A percentile compares a stretch with the other conserved stretches of the same genome.
Conservation (phyloP, 768 basidiomycete genomes). For the Terana coerulea region DNA sequence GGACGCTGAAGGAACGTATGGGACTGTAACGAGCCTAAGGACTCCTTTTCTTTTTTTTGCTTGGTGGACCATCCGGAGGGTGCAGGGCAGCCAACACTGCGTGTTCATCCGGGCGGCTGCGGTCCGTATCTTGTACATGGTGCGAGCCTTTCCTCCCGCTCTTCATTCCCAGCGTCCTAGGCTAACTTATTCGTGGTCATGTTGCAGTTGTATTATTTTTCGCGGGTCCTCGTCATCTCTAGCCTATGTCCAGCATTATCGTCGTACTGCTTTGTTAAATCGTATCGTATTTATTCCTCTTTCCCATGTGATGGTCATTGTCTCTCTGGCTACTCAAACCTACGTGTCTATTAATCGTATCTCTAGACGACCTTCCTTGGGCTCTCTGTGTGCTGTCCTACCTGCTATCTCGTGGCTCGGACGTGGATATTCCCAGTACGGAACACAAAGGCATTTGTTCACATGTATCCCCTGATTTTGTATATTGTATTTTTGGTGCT, state of each 20-base stretch:
- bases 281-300: conserved; percentile 24
- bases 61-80: conserved; percentile 2
- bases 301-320: neutral
- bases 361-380: neutral
- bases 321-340: neutral
- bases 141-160: conserved; percentile 18
- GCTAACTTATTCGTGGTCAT: conserved; percentile 3
- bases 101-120: conserved; percentile 1
- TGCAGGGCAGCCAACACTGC: neutral
- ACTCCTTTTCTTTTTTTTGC: conserved; percentile 11
- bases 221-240: conserved; percentile 1
- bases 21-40: conserved; percentile 48
- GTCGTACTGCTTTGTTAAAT: conserved; percentile 27
- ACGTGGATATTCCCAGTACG: no score
- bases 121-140: conserved; percentile 25
- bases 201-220: conserved; percentile 27
- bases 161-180: conserved; percentile 13
- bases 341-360: no score
- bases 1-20: conserved; percentile 85
- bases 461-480: no score
- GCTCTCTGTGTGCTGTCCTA: neutral
- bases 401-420: no score
- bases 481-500: no score
- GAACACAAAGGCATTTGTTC: no score
- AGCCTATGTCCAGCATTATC: conserved; percentile 17